Conservation (phyloP, 75 land plant species). For the Picea sitchensis region DNA sequence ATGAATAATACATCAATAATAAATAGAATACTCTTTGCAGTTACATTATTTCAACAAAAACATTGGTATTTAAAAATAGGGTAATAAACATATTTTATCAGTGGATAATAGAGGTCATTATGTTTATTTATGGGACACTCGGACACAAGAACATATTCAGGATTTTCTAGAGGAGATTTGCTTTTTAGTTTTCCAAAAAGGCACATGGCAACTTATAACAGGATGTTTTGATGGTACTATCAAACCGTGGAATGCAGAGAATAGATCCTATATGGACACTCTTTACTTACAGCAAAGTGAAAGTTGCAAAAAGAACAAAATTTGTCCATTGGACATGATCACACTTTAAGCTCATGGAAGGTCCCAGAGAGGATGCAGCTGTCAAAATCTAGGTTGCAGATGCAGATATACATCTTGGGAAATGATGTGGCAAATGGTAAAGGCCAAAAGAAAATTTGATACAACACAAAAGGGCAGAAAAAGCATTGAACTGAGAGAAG, state of each 20-base stretch:
- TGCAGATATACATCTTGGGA: too few relatives aligned
- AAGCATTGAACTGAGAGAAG: too few relatives aligned
- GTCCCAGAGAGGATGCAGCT: constrained; percentile 17
- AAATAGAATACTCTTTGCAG: too few relatives aligned
- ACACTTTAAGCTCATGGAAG: constrained; percentile 82
- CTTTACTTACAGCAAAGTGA: constrained; percentile 89
- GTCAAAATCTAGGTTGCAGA: too few relatives aligned
- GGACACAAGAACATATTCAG: constrained; percentile 85
- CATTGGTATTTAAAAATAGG: constrained; percentile 51
- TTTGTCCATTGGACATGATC: constrained; percentile 90
- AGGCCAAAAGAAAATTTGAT: too few relatives aligned
- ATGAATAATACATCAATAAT: too few relatives aligned
- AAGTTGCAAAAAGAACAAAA: constrained; percentile 71
- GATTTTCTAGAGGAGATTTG: constrained; percentile 67
- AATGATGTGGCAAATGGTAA: too few relatives aligned
- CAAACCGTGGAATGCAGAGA: constrained; percentile 94
- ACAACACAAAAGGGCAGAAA: too few relatives aligned
- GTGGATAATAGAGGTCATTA: constrained; percentile 82
- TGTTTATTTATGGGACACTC: constrained; percentile 93
- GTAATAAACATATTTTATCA: constrained; percentile 61
- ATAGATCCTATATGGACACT: constrained; percentile 74
- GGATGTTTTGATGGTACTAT: constrained; percentile 88
- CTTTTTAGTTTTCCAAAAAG: constrained; percentile 81
- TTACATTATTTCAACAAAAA: too few relatives aligned
- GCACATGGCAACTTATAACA: constrained; percentile 83